A percentile compares a stretch with the other conserved stretches of the same genome.
Conservation (phyloP, 441 rosid genomes). For the Adansonia gregorii region DNA sequence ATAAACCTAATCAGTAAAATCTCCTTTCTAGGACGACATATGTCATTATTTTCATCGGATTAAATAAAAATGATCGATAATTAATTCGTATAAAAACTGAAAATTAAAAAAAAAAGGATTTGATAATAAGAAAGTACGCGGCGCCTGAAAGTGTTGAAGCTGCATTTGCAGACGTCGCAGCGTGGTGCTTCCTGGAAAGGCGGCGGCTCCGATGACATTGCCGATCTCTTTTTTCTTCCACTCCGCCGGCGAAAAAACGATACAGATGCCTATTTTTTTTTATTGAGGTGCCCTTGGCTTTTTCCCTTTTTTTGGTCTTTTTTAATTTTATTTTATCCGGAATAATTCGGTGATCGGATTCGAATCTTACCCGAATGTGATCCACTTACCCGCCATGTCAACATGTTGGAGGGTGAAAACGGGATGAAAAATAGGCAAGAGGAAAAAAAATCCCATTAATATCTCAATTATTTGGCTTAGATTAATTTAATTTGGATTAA, state of each 20-base stretch:
- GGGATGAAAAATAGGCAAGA: not conserved
- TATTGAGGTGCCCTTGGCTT: not conserved
- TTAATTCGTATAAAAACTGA: not conserved
- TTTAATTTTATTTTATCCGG: not conserved
- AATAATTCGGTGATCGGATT: not conserved
- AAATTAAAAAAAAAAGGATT: not conserved
- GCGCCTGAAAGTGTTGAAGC: conserved; percentile 76
- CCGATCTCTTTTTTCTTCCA: not conserved
- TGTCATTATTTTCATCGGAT: not conserved
- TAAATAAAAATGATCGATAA: conserved; percentile 4
- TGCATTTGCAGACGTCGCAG: conserved; percentile 83
- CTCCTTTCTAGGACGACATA: not conserved
- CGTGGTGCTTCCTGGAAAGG: conserved; percentile 70
- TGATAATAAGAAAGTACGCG: conserved; percentile 42
- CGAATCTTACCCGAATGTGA: conserved; percentile 10
- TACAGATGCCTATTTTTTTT: no score
- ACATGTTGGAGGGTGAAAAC: not conserved
- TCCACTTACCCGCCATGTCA: conserved; percentile 20
- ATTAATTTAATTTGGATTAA: no score
- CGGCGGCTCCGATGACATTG: conserved; percentile 66
- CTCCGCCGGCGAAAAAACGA: conserved; percentile 9
- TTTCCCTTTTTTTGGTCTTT: not conserved
- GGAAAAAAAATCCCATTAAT: no score
- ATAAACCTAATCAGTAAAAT: not conserved
- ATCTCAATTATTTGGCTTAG: no score